Evolutionary conservation across 2,329 filamentous ascomycete species (phyloP), one percentile per base, ranked within the genome.

Genomic region (Pseudocercospora vitis): DNA sequence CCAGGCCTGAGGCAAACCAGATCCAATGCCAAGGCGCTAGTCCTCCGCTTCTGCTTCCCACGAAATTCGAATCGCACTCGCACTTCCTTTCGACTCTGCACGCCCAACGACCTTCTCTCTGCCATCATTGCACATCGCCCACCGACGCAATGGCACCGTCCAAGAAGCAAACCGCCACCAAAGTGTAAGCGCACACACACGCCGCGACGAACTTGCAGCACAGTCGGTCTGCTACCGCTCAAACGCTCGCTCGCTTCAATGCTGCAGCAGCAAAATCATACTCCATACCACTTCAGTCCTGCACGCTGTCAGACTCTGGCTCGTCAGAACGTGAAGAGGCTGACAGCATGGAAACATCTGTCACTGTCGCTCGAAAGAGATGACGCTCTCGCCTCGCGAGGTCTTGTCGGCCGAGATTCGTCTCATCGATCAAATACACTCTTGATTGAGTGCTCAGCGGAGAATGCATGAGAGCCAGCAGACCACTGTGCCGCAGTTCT

Each of bases 401-500:
- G 64, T 60, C 32, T 64, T 61, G 61, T 65, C 56, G 61, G 56
- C 51, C 61, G 65, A 61, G 60, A 52, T 47, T 56, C 53, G 47
- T 75, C 82, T 89, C 88, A 90, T 85, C 78, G 85, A 90, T 87
- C 65, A 91, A 92, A 91, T 78, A 62, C 45, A 49, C 56, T 59
- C 49, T 50, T 45, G 28, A 12, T 24, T 24, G 55, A 61, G 63
- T 63, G 63, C 60, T 61, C 61, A 63, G 63, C 64, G 68, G 66
- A 70, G 68, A 70, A 70, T 70, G 68, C 68, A 69, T 69, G 62
- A 70, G 66, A 62, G 67, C 86, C 88, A 82, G 83, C 84, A 80
- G 86, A 91, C 86, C 84, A 89, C 88, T 86, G 79, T 82, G 87
- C 88, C 86, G 87, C 90, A 95, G 78, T 95, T 95, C 89, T 91